These are phyloP conservation scores for Solanum gracilifrons DNA, from an alignment of 257 asterid species.

Conservation along the genomic window DNA sequence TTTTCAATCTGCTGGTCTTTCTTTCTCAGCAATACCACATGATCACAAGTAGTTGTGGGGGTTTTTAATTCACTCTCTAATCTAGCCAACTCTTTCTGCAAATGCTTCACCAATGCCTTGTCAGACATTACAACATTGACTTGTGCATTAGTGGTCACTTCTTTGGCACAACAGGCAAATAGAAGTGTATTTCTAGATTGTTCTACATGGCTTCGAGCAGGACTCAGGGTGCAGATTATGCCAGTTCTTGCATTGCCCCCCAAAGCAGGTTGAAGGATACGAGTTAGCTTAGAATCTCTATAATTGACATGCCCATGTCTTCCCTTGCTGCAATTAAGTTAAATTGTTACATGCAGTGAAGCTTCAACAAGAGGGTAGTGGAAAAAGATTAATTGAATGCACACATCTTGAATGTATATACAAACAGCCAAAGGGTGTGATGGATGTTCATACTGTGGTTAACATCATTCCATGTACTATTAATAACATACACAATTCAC, in stretches of 20 bases:
- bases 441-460: not conserved
- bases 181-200: conserved; percentile 96
- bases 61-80: conserved; percentile 80
- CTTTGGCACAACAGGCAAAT: conserved; percentile 96
- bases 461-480: not conserved
- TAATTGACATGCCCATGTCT: conserved; percentile 88
- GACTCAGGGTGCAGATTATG: conserved; percentile 91
- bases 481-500: not conserved
- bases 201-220: conserved; percentile 93
- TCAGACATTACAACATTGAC: conserved; percentile 99
- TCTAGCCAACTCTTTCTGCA: conserved; percentile 95
- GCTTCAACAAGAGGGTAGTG: not conserved
- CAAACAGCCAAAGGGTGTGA: not conserved
- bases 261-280: conserved; percentile 92
- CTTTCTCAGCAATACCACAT: conserved; percentile 60
- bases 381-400: not conserved
- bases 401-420: not conserved
- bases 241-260: conserved; percentile 99
- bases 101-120: conserved; percentile 95
- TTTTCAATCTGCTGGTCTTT: conserved; percentile 84
- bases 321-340: conserved; percentile 73
- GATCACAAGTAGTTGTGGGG: conserved; percentile 70
- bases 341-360: not conserved
- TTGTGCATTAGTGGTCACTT: conserved; percentile 93
- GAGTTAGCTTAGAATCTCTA: conserved; percentile 96